Base-by-base conservation (phyloP, 2,329 filamentous ascomycete species). In the Macroventuria anomochaeta region DNA sequence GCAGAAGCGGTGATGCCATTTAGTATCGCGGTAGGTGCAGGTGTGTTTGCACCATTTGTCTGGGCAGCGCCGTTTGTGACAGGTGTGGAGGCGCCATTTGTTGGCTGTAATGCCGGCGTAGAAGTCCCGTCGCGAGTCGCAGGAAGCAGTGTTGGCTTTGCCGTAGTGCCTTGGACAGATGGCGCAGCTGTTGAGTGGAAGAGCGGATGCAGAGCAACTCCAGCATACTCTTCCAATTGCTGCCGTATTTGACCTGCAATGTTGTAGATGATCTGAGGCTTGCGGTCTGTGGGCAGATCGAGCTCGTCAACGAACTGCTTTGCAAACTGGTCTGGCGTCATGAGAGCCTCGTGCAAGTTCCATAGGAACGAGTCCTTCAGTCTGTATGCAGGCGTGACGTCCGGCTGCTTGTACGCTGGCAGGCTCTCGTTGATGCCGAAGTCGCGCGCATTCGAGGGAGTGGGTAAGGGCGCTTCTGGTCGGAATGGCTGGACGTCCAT, bases 321-420 rank as follows among this genome's bases (percentile, higher is more conserved):
- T n/a, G 95, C 95, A 72, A 97, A 99, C 69, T 96, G 90, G 70
- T 99, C 95, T 0, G 95, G 96, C 0, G 95, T 99, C 44, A 93
- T 90, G 53, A 97, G 80, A 0, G 91, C 90, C 78, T 99, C 95
- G 76, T 97, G 93, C 12, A 99, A 82, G 68, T 99, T 99, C 95
- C 95, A 99, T 46, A 97, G 78, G 67, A 99, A 97, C n/a, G 90
- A 89, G 67, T 99, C 95, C 67, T 96, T 92, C 52, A 99, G 81
- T 58, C 95, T 86, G 76, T 92, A 97, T 3, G 91, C 89, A 0
- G 92, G 87, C 12, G 92, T 92, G 57, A 85, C 77, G 58, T 97
- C 93, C 49, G 89, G 89, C 49, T 84, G 82, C 67, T 88, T 88
- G 77, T 96, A 97, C 50, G 92, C 87, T 12, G 91, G 88, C 43